Base-by-base conservation (phyloP, 306 rosid species). In the Geum urbanum region DNA sequence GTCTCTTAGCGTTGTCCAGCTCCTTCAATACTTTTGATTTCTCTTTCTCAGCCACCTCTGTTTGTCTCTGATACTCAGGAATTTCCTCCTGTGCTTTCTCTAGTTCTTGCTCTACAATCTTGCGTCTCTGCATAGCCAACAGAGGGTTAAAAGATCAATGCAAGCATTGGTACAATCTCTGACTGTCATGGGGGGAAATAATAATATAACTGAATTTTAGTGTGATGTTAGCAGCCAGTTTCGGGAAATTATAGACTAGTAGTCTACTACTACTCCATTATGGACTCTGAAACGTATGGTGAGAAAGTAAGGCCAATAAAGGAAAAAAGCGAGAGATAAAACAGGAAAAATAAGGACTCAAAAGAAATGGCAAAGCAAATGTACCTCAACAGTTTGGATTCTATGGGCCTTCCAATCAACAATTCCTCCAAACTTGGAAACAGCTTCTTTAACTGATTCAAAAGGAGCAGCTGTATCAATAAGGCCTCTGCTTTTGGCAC, bases 381-480 rank as follows among this genome's bases (percentile, higher is more conserved):
- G 70, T 86, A 89, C 99, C 97, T 91, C 96, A 59, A 89, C 96
- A 47, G 95, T 89, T 74, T 86, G 95, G 70, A 87, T 78, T 81
- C 84, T 87, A 70, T 95, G 99, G 65, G 97, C 97, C 83, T 95
- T 95, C 99, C 99, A 95, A 79, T 95, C 97, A 70, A 91, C 95
- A 86, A 91, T 95, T 67, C 97, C 97, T 77, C 99, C 99, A 81
- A 86, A 91, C 78, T 89, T 95, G 57, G 99, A 89, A 76, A 95
- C 99, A 64, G 96, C 99, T 82, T 86, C 96, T 83, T 95, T 91
- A 74, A 95, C 99, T 64, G 99, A 95, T 76, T 95, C 97, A 79
- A 95, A 86, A 37, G 99, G 99, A 62, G 96, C 78, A n/a, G 91
- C 73, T 24, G 99, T 89, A 84, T 95, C 97, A 68, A 95, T 89